A percentile compares a stretch with the other conserved stretches of the same genome.
These are phyloP conservation scores for Penicillium lividum DNA, from an alignment of 495 filamentous ascomycete species.

Conservation along the genomic window DNA sequence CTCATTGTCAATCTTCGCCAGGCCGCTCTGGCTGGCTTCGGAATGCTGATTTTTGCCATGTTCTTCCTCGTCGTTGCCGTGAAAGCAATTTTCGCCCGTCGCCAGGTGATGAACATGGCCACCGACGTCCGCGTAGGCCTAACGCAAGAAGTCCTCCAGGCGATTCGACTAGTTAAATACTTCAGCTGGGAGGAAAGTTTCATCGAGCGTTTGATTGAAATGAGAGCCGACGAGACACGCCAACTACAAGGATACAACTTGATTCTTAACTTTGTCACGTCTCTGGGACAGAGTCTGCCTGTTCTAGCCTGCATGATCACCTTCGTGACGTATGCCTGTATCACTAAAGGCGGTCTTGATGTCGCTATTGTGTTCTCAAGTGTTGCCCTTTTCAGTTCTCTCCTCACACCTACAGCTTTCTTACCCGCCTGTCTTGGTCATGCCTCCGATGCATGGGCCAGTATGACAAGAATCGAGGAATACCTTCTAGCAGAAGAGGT, in stretches of 20 bases:
- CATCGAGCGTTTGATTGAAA: background rate
- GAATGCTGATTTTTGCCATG: background rate
- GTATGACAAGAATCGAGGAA: background rate
- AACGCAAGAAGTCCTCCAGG: background rate
- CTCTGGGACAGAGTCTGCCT: slow-evolving; percentile 1
- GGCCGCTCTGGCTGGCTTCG: background rate
- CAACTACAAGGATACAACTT: background rate
- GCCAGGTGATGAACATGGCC: background rate
- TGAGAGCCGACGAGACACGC: background rate
- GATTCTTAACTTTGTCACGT: background rate
- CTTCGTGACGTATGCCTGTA: slow-evolving; percentile 1
- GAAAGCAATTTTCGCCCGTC: background rate
- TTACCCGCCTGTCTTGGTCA: background rate
- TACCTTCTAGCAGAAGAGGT: background rate
- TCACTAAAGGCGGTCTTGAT: background rate
- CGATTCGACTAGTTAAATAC: slow-evolving; percentile 2
- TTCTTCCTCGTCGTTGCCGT: background rate
- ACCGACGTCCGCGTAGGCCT: background rate
- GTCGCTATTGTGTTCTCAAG: slow-evolving; percentile 3
- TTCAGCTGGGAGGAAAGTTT: slow-evolving; percentile 3
- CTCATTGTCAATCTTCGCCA: background rate
- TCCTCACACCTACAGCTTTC: background rate
- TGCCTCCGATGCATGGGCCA: background rate
- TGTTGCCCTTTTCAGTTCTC: background rate
- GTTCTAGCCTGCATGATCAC: background rate